These are phyloP conservation scores for Solanum gandarillasii DNA, from an alignment of 257 asterid genomes.

Conservation along the genomic window DNA sequence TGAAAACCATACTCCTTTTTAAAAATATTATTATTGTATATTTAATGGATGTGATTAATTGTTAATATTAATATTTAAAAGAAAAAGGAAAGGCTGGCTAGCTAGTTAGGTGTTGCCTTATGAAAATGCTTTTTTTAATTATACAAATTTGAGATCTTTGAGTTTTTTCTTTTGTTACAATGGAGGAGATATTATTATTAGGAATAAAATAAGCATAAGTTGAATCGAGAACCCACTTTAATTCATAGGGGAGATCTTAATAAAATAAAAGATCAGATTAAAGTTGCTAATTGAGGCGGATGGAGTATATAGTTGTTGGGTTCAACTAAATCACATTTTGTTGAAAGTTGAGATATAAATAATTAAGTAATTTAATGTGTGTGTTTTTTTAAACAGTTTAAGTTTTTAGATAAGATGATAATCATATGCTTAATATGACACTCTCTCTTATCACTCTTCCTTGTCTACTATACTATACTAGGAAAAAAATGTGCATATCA, in stretches of 20 bases:
- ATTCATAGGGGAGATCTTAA: slow-evolving; percentile 3
- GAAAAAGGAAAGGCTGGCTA: neutral
- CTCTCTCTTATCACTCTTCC: neutral
- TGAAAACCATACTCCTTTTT: neutral
- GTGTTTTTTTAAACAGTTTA: neutral
- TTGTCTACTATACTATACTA: neutral
- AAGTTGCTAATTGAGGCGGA: neutral
- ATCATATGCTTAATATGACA: neutral
- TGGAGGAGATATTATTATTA: neutral
- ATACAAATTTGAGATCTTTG: neutral
- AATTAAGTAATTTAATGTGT: neutral
- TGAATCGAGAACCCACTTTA: slow-evolving; percentile 9
- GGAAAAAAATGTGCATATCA: neutral
- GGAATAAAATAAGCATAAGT: neutral
- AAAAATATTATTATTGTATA: neutral
- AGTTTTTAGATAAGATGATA: neutral
- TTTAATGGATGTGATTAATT: neutral
- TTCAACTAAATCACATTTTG: neutral
- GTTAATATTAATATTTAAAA: neutral
- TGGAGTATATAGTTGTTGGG: neutral
- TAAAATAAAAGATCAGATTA: neutral
- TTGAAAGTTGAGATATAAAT: neutral
- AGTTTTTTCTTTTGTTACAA: neutral
- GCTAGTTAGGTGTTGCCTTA: neutral
- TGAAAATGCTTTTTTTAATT: neutral